Evolutionary conservation across 2,329 filamentous ascomycete genomes (phyloP), one percentile per base, ranked within the genome.

Genomic region (Chaetomiaceae sp.): DNA sequence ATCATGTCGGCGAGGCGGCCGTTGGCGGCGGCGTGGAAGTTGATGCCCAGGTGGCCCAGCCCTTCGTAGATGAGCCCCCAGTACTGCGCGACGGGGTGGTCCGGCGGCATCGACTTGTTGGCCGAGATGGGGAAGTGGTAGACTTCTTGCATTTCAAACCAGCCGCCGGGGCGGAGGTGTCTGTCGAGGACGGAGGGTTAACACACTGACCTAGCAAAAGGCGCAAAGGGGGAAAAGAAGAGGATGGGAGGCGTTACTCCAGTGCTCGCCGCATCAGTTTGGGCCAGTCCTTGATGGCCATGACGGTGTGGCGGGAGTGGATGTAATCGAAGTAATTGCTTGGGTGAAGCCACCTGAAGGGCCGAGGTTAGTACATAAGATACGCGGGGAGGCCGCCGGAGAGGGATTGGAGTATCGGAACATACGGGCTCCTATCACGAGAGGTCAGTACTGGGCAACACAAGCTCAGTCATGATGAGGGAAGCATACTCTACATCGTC

Each of bases 291-390:
- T 73, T 76, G 53, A 84, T 77, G 2, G 75, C 78, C 70, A 77
- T 63, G 25, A 62, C 59, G 10, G 61, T 64, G 48, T 65, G 63
- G 2, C 63, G 60, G 4, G 58, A 75, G 62, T 84, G 81, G 30
- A 85, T 75, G 54, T 81, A 82, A 63, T 85, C 80, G 50, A 82
- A 84, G 47, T 77, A 72, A 54, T 80, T 74, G 10, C 56, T 56
- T 5, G 76, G 75, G 55, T 80, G 74, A 14, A 81, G 64, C 80
- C 62, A 64, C 30, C 59, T 63, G 37, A 9, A 29, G 41, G 20
- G n/a, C 29, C 0, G 5, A 11, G 29, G 53, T 51, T 38, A 48
- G 42, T 44, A 48, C 33, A 9, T 9, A n/a, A 20, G 9, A 21
- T 6, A 6, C 4, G 9, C 25, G 9, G 27, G 11, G 21, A 10